Percentiles rank a stretch among this genome's conserved stretches.
These are phyloP conservation scores for Vanrija pseudolonga DNA, from an alignment of 1,284 basidiomycete species.

Conservation along the genomic window DNA sequence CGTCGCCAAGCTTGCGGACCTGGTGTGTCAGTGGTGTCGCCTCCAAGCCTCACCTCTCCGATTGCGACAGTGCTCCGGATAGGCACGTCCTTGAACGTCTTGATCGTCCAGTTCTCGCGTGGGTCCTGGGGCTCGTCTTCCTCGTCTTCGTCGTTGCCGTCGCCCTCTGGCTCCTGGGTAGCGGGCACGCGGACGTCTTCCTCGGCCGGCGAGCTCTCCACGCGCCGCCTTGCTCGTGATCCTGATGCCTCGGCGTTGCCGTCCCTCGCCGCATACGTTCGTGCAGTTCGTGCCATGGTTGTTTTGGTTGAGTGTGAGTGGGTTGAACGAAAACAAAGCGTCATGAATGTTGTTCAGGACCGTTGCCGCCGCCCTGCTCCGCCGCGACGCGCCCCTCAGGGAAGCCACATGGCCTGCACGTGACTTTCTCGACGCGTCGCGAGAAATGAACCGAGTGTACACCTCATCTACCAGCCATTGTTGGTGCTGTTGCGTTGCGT, in stretches of 20 bases:
- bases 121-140: conserved; percentile 7
- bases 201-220: neutral
- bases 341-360: no score
- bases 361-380: no score
- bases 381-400: no score
- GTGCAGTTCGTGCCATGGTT: no score
- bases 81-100: conserved; percentile 22
- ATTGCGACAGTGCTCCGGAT: neutral
- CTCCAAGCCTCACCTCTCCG: neutral
- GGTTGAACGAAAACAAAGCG: no score
- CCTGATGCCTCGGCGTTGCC: neutral
- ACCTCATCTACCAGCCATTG: neutral
- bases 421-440: conserved; percentile 13
- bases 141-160: no score
- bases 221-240: neutral
- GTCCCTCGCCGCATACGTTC: neutral
- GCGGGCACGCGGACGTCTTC: neutral
- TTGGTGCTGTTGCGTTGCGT: neutral
- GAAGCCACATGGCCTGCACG: conserved; percentile 4
- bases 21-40: neutral
- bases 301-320: no score
- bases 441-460: conserved; percentile 7
- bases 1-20: conserved; percentile 9
- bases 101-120: conserved; percentile 20
- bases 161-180: neutral